Evolutionary conservation across 2,329 filamentous ascomycete species (phyloP).

Genomic region (Herpotrichia juniperi): DNA sequence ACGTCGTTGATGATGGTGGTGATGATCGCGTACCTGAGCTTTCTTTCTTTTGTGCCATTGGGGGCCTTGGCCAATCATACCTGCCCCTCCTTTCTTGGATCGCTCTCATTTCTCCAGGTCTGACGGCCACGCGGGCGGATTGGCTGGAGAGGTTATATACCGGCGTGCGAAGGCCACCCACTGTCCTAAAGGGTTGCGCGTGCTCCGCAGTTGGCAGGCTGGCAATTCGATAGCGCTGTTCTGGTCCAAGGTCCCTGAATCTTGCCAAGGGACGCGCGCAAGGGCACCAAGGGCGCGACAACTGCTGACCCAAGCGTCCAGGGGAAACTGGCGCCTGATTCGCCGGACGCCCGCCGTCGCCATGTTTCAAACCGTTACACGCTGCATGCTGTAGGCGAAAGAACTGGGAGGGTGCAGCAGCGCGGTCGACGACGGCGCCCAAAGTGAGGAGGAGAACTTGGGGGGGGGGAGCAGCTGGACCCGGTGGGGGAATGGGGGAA

Average conservation of each 20-base stretch:
- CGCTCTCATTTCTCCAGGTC: not conserved
- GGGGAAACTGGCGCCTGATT: not conserved
- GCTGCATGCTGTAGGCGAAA: conserved; percentile 1
- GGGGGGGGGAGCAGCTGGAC: too few species aligned
- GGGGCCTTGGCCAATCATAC: not conserved
- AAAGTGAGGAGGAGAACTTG: not conserved
- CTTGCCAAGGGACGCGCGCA: not conserved
- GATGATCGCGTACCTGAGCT: not conserved
- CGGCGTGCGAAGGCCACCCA: not conserved
- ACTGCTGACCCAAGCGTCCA: not conserved
- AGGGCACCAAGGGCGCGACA: conserved; percentile 3
- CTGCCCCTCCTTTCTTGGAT: not conserved
- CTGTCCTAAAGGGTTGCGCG: not conserved
- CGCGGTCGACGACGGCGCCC: not conserved
- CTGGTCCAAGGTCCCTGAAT: not conserved
- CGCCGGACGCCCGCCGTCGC: not conserved
- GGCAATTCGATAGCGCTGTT: conserved; percentile 1
- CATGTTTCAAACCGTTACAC: conserved; percentile 1
- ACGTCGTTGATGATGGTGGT: not conserved
- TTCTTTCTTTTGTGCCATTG: not conserved
- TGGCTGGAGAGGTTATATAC: not conserved
- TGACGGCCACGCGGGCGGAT: not conserved
- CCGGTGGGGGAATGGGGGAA: too few species aligned
- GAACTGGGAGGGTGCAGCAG: not conserved
- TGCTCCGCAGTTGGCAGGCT: not conserved